These are phyloP conservation scores for Vitis hybrid DNA, from an alignment of 177 flowering plant species.

Conservation along the genomic window DNA sequence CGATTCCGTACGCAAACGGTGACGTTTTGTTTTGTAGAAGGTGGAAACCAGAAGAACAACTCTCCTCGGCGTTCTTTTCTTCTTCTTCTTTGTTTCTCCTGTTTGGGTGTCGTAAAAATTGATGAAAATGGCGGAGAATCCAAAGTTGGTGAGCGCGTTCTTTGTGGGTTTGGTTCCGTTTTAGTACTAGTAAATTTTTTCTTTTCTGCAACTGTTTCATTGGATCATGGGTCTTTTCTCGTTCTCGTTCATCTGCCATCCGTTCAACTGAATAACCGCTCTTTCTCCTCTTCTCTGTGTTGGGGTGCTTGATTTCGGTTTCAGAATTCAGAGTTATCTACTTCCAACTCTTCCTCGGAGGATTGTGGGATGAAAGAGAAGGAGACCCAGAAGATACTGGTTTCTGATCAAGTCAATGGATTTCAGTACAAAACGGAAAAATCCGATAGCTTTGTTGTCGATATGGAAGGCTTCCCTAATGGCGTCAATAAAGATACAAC, in stretches of 20 bases:
- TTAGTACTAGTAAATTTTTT: too few species aligned
- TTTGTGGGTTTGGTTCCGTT: background rate
- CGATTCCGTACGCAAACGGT: too few species aligned
- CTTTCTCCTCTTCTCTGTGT: background rate
- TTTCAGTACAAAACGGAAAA: constrained; percentile 24
- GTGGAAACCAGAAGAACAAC: too few species aligned
- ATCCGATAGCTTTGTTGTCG: constrained; percentile 56
- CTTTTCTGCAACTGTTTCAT: constrained; percentile 17
- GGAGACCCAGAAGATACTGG: constrained; percentile 29
- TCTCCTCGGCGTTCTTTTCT: background rate
- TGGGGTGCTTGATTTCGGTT: background rate
- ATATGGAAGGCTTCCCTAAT: constrained; percentile 50
- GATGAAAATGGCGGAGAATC: constrained; percentile 28
- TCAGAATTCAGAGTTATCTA: constrained; percentile 14
- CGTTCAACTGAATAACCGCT: background rate
- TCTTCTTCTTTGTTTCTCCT: background rate
- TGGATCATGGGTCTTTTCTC: constrained; percentile 3
- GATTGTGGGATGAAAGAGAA: constrained; percentile 23
- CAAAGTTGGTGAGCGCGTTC: constrained; percentile 28
- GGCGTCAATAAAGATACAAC: constrained; percentile 30
- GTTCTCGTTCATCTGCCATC: background rate
- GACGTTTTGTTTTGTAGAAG: too few species aligned
- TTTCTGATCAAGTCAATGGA: constrained; percentile 35
- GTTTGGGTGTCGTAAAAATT: background rate
- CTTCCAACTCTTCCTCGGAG: constrained; percentile 6